phyloP scores from a whole-genome alignment of 2,329 filamentous ascomycete species.

The Fusarium sororula region DNA sequence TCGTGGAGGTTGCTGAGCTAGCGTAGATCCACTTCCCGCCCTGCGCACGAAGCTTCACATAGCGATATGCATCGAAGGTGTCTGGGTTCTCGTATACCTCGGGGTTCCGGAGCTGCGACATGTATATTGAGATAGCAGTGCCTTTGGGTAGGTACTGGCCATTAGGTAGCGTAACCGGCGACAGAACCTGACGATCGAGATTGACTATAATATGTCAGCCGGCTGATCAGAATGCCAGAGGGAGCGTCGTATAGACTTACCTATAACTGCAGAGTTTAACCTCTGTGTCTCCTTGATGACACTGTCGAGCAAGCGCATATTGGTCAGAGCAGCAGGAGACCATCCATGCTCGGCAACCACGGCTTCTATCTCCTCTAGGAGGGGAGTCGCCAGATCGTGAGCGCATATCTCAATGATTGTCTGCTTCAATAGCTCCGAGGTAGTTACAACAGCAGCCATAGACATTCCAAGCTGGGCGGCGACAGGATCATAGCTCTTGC shows the following conservation, averaged over 20 bases:
- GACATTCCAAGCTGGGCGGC: background rate
- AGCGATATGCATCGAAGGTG: background rate
- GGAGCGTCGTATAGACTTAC: fast-evolving
- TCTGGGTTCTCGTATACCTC: background rate
- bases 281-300: background rate
- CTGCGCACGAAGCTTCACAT: background rate
- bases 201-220: background rate
- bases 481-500: background rate
- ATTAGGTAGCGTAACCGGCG: background rate
- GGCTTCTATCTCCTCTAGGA: background rate
- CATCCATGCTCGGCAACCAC: background rate
- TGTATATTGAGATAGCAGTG: background rate
- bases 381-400: background rate
- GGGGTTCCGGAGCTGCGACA: background rate
- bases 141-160: background rate
- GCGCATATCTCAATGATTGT: background rate
- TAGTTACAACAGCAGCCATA: background rate
- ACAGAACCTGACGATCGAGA: background rate
- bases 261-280: background rate
- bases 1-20: background rate
- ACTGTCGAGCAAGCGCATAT: background rate
- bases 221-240: fast-evolving
- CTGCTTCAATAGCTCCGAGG: background rate
- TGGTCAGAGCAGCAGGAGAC: background rate
- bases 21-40: background rate